phyloP scores from a whole-genome alignment of 1,284 basidiomycete genomes.

The Phellinidium pouzarii region DNA sequence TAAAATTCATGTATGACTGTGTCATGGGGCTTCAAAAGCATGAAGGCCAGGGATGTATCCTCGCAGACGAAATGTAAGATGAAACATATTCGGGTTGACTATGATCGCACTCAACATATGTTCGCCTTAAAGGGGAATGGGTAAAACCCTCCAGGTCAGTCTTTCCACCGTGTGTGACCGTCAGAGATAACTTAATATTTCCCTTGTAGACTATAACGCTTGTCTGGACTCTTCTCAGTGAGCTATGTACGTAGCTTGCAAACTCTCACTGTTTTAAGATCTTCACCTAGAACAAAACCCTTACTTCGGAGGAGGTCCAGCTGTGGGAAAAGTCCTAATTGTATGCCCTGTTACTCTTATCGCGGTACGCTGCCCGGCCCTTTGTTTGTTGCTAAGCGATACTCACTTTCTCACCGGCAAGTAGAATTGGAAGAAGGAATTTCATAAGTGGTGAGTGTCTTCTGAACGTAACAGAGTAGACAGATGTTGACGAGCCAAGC shows the following conservation, averaged over 20 bases:
- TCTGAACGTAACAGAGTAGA: background rate
- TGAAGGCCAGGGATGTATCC: slow-evolving; percentile 87
- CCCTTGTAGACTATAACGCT: slow-evolving; percentile 73
- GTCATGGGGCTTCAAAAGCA: slow-evolving; percentile 91
- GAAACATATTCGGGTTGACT: slow-evolving; percentile 12
- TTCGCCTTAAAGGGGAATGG: slow-evolving; percentile 68
- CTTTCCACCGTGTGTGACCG: background rate
- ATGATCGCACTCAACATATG: slow-evolving; percentile 8
- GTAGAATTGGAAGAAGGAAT: slow-evolving; percentile 95
- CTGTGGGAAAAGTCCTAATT: slow-evolving; percentile 76
- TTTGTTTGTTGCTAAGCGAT: background rate
- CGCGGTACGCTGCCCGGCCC: slow-evolving; percentile 43
- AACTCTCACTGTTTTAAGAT: slow-evolving; percentile 9
- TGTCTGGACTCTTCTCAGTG: slow-evolving; percentile 85
- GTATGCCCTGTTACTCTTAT: slow-evolving; percentile 93
- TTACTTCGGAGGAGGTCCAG: slow-evolving; percentile 53
- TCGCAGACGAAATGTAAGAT: slow-evolving; percentile 90
- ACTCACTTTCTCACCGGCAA: background rate
- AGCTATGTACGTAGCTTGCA: slow-evolving; percentile 22
- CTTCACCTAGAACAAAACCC: slow-evolving; percentile 72
- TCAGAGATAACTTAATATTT: background rate
- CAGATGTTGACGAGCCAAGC: slow-evolving; percentile 1
- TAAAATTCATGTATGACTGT: slow-evolving; percentile 91
- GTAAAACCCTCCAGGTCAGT: slow-evolving; percentile 80
- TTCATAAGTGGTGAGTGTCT: slow-evolving; percentile 78